Percentiles rank a stretch among this genome's conserved stretches.
phyloP scores from a whole-genome alignment of 1,139 yeast species.

The Scheffersomyces stambukii region DNA sequence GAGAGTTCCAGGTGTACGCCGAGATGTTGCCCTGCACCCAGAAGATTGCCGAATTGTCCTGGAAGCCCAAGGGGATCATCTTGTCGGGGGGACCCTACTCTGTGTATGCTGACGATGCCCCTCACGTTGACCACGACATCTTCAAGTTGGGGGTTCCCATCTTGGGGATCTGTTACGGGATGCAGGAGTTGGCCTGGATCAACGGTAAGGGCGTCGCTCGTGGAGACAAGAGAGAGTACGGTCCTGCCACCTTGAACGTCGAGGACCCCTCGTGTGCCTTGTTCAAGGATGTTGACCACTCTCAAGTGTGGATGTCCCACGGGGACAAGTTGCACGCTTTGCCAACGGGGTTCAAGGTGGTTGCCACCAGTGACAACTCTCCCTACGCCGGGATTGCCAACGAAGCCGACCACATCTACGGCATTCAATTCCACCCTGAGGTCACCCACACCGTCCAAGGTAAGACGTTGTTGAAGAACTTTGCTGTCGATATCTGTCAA shows the following conservation, averaged over 20 bases:
- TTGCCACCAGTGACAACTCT: constrained; percentile 90
- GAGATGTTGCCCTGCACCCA: constrained; percentile 99
- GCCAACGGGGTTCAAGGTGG: constrained; percentile 84
- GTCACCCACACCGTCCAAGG: constrained; percentile 96
- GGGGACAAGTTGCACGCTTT: constrained; percentile 92
- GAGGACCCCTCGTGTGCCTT: constrained; percentile 64
- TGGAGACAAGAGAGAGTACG: constrained; percentile 98
- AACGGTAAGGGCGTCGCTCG: constrained; percentile 93
- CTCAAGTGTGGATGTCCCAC: constrained; percentile 99
- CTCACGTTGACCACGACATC: constrained; percentile 94
- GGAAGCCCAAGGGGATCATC: constrained; percentile 97
- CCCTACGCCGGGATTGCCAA: constrained; percentile 93
- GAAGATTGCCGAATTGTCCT: constrained; percentile 82
- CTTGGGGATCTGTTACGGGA: constrained; percentile 97
- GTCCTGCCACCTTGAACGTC: constrained; percentile 87
- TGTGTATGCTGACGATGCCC: constrained; percentile 91
- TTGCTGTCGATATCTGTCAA: constrained; percentile 86
- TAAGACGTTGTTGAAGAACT: constrained; percentile 78
- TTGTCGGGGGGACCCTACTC: constrained; percentile 98
- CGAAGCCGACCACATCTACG: constrained; percentile 70
- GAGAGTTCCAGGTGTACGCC: constrained; percentile 97
- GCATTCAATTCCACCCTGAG: constrained; percentile 99
- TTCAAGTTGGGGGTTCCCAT: constrained; percentile 91
- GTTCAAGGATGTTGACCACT: constrained; percentile 85
- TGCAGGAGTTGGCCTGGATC: constrained; percentile 99